These are phyloP conservation scores for Chrysochromulina parva DNA, from an alignment of 78 protist species.

Conservation along the genomic window DNA sequence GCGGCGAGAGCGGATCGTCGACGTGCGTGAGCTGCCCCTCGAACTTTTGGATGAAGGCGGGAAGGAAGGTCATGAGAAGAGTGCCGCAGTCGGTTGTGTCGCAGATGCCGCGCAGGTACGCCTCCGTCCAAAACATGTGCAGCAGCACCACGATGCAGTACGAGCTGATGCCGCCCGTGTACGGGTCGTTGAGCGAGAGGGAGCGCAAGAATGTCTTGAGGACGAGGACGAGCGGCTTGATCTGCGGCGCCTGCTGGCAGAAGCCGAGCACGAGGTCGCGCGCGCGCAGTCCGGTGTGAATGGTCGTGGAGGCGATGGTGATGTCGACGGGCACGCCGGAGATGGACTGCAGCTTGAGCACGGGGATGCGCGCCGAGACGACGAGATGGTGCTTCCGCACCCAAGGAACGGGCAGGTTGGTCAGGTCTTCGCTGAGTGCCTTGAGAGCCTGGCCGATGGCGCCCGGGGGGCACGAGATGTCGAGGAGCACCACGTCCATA, in stretches of 20 bases:
- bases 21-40: not conserved
- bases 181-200: not conserved
- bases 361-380: not conserved
- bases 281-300: not conserved
- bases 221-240: not conserved
- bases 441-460: not conserved
- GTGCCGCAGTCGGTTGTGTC: not conserved
- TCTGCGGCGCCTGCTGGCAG: not conserved
- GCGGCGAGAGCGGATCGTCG: conserved; percentile 9
- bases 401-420: not conserved
- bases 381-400: not conserved
- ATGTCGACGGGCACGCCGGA: not conserved
- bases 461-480: not conserved
- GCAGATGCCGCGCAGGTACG: not conserved
- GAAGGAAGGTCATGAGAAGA: not conserved
- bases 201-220: not conserved
- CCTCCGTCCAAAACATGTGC: not conserved
- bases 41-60: not conserved
- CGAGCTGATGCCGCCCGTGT: not conserved
- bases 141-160: not conserved
- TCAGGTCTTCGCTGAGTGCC: not conserved
- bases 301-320: not conserved
- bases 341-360: not conserved
- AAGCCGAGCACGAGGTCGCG: not conserved
- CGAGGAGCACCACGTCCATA: not conserved